phyloP scores from a whole-genome alignment of 2,329 filamentous ascomycete species.

The Aspergillus chevalieri region DNA sequence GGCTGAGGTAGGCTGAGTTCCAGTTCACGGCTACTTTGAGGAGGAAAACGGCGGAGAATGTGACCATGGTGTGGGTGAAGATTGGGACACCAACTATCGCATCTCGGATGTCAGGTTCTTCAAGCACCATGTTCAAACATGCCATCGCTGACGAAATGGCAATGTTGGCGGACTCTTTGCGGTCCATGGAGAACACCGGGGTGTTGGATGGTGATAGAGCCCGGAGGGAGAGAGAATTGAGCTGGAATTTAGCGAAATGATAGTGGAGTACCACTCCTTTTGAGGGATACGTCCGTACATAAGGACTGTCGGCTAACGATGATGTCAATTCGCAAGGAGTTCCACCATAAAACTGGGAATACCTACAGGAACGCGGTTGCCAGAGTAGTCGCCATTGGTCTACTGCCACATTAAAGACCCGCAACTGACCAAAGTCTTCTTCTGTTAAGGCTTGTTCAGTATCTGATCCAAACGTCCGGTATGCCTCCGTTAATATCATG shows the following conservation, averaged over 20 bases:
- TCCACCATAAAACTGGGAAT: not conserved
- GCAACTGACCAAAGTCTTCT: conserved; percentile 46
- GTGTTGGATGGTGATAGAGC: conserved; percentile 39
- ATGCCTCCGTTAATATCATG: conserved; percentile 53
- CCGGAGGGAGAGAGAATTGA: conserved; percentile 41
- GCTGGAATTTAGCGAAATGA: conserved; percentile 49
- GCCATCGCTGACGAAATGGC: conserved; percentile 45
- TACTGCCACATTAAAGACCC: conserved; percentile 43
- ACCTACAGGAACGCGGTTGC: conserved; percentile 40
- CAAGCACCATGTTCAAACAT: conserved; percentile 42
- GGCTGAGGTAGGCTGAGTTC: conserved; percentile 37
- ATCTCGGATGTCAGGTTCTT: conserved; percentile 44
- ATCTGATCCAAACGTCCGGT: conserved; percentile 53
- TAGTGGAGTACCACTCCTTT: conserved; percentile 49
- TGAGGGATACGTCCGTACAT: conserved; percentile 45
- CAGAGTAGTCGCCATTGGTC: conserved; percentile 49
- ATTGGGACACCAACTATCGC: conserved; percentile 45
- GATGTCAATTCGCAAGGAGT: no score
- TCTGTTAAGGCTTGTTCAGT: conserved; percentile 47
- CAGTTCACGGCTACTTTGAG: conserved; percentile 42
- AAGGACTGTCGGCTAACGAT: conserved; percentile 35
- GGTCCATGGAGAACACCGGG: conserved; percentile 38
- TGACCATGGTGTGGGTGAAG: conserved; percentile 42
- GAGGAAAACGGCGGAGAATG: conserved; percentile 41
- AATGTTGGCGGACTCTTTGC: conserved; percentile 40